Conservation (phyloP, 257 asterid genomes). For the Solanum piurae region DNA sequence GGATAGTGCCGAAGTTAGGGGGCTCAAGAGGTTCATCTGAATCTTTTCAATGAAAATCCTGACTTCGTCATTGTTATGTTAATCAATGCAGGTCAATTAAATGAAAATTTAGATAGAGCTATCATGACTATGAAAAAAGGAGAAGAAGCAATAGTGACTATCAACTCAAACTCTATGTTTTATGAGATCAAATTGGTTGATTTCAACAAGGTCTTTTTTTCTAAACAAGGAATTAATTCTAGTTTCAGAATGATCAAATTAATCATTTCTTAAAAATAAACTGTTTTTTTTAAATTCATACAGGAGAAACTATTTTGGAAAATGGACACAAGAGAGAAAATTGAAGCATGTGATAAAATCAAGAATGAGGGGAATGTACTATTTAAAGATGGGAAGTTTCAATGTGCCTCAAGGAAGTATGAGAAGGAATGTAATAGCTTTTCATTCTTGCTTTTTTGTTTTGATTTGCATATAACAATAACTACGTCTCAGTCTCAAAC, state of each 20-base stretch:
- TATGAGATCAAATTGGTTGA: conserved; percentile 42
- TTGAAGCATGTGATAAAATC: conserved; percentile 21
- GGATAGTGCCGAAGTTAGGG: too few relatives aligned
- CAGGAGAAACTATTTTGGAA: conserved; percentile 63
- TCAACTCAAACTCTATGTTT: conserved; percentile 11
- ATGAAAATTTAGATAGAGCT: conserved; percentile 38
- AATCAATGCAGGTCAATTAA: conserved; percentile 23
- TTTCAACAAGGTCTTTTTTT: conserved; percentile 32
- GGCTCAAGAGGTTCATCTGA: neutral
- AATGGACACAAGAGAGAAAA: conserved; percentile 40
- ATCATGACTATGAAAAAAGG: conserved; percentile 57
- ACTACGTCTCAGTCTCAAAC: neutral
- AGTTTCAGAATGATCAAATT: neutral
- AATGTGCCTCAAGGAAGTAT: conserved; percentile 44
- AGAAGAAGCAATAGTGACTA: conserved; percentile 46
- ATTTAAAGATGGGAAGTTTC: conserved; percentile 35
- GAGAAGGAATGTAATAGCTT: conserved; percentile 43
- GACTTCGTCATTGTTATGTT: neutral
- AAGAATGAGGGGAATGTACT: conserved; percentile 39
- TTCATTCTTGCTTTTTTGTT: neutral
- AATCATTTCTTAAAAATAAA: neutral
- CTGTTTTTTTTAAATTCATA: neutral
- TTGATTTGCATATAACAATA: neutral
- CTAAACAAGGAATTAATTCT: neutral
- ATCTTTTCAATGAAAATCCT: neutral